Evolutionary conservation across 2,329 filamentous ascomycete species (phyloP).

Genomic region (Fusarium sp.): DNA sequence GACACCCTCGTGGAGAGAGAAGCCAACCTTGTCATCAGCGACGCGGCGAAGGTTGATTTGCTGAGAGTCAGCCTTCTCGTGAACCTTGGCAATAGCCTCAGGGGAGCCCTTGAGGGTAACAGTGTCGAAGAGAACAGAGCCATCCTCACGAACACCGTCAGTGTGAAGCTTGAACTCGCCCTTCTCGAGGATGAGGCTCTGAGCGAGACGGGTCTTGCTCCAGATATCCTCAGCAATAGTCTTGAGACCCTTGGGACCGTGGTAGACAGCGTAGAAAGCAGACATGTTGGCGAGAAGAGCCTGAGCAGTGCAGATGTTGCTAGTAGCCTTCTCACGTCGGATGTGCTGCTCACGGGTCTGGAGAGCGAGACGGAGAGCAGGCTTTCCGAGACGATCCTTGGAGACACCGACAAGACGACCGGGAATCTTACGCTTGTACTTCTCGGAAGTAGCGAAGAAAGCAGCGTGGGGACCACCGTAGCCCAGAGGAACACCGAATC

Average conservation of each 20-base stretch:
- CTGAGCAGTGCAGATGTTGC: constrained; percentile 97
- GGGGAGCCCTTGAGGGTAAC: constrained; percentile 69
- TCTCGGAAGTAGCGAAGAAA: constrained; percentile 84
- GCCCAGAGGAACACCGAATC: constrained; percentile 91
- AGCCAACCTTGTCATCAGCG: constrained; percentile 47
- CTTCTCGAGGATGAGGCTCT: constrained; percentile 60
- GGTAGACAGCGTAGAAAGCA: constrained; percentile 93
- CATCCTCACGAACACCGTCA: constrained; percentile 65
- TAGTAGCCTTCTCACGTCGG: constrained; percentile 93
- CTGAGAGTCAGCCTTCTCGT: constrained; percentile 36
- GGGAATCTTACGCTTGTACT: constrained; percentile 93
- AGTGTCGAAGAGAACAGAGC: constrained; percentile 80
- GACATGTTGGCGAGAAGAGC: constrained; percentile 95
- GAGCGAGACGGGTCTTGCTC: constrained; percentile 73
- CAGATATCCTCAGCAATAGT: constrained; percentile 83
- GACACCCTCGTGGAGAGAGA: constrained; percentile 48
- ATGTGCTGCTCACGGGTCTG: constrained; percentile 98
- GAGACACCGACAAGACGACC: constrained; percentile 90
- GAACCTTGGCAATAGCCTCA: constrained; percentile 40
- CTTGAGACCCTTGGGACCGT: constrained; percentile 85
- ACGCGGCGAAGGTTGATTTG: constrained; percentile 46
- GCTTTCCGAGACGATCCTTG: constrained; percentile 85
- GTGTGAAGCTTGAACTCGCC: constrained; percentile 71
- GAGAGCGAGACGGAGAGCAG: constrained; percentile 69
- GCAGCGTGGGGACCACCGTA: constrained; percentile 94